phyloP scores from a whole-genome alignment of 176 grass and related monocot species.

The Tuctoria greenei region DNA sequence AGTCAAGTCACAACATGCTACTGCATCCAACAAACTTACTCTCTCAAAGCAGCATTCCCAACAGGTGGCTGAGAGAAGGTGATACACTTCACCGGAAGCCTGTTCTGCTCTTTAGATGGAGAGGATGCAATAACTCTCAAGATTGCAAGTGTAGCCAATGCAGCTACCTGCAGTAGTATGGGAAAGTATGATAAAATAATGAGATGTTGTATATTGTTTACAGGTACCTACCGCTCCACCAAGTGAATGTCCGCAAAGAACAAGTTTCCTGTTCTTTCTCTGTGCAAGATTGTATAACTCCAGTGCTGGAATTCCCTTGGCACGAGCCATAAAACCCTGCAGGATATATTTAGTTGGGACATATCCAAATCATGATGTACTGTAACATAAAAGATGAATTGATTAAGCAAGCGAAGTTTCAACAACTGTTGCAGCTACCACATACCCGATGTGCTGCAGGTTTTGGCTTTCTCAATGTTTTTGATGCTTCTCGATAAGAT shows the following conservation, averaged over 20 bases:
- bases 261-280: constrained; percentile 90
- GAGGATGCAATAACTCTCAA: constrained; percentile 75
- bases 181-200: constrained; percentile 24
- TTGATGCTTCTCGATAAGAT: constrained; percentile 54
- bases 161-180: constrained; percentile 73
- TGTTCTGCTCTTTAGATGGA: constrained; percentile 60
- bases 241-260: constrained; percentile 98
- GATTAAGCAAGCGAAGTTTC: constrained; percentile 14
- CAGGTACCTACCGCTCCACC: constrained; percentile 75
- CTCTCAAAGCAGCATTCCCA: constrained; percentile 94
- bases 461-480: constrained; percentile 63
- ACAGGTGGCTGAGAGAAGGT: constrained; percentile 99
- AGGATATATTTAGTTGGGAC: constrained; percentile 31
- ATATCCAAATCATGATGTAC: constrained; percentile 6
- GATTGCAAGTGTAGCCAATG: constrained; percentile 95
- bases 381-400: not conserved
- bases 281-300: constrained; percentile 88
- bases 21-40: constrained; percentile 64
- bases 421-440: constrained; percentile 7
- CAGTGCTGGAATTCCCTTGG: constrained; percentile 93
- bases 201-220: constrained; percentile 14
- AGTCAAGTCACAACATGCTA: not conserved
- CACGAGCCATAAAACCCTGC: constrained; percentile 86
- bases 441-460: constrained; percentile 92
- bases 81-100: constrained; percentile 85